A percentile compares a stretch with the other conserved stretches of the same genome.
Evolutionary conservation across 495 filamentous ascomycete genomes (phyloP).

Genomic region (Penicillium arizonense): DNA sequence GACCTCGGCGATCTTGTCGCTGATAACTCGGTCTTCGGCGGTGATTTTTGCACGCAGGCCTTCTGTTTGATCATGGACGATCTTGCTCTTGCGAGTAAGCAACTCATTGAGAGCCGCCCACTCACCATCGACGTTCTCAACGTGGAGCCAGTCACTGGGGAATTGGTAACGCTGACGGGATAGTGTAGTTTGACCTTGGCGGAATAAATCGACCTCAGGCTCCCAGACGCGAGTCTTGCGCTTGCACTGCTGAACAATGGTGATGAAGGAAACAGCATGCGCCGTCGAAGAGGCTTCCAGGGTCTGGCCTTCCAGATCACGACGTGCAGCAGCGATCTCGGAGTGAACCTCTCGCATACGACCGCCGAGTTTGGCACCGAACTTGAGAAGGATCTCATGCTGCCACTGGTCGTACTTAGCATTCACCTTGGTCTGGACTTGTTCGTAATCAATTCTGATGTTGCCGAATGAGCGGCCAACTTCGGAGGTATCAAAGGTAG

Average conservation of each 20-base stretch:
- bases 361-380: slow-evolving; percentile 83
- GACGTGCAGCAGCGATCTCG: slow-evolving; percentile 82
- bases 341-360: slow-evolving; percentile 86
- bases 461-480: slow-evolving; percentile 88
- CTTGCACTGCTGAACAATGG: slow-evolving; percentile 92
- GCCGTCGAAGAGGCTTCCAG: slow-evolving; percentile 91
- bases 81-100: slow-evolving; percentile 82
- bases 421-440: slow-evolving; percentile 97
- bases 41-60: slow-evolving; percentile 92
- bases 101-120: slow-evolving; percentile 91
- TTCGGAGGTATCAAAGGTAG: slow-evolving; percentile 95
- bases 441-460: slow-evolving; percentile 92
- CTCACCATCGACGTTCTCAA: slow-evolving; percentile 90
- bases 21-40: slow-evolving; percentile 89
- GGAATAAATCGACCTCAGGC: slow-evolving; percentile 91
- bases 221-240: slow-evolving; percentile 90
- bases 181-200: slow-evolving; percentile 89
- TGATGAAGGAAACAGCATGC: slow-evolving; percentile 97
- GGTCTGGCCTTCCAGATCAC: slow-evolving; percentile 85
- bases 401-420: slow-evolving; percentile 99
- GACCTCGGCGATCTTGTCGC: slow-evolving; percentile 80
- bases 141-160: slow-evolving; percentile 85
- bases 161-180: slow-evolving; percentile 90
- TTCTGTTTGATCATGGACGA: slow-evolving; percentile 93
- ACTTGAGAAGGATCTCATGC: slow-evolving; percentile 90